A percentile compares a stretch with the other conserved stretches of the same genome.
Evolutionary conservation across 78 protist species (phyloP).

Genomic region (Paulinella micropora): DNA sequence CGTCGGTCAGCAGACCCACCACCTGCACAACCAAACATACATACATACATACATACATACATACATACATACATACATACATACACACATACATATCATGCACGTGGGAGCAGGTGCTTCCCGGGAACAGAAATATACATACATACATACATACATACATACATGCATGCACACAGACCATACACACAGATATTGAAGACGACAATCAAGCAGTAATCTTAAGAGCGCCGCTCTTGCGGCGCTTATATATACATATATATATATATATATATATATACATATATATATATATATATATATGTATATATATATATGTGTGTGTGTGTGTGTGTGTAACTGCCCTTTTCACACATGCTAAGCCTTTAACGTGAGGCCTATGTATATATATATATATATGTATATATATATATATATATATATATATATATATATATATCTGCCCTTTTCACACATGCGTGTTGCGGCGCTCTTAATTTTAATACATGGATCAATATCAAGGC

Average conservation of each 20-base stretch:
- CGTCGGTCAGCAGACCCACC: too few relatives aligned
- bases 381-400: neutral
- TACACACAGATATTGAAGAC: neutral
- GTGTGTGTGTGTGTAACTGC: neutral
- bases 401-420: neutral
- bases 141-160: neutral
- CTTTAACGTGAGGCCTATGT: too few relatives aligned
- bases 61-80: too few relatives aligned
- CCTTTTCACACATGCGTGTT: neutral
- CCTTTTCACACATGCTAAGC: too few relatives aligned
- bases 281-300: neutral
- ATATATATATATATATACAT: neutral
- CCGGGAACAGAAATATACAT: neutral
- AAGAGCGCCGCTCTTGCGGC: neutral
- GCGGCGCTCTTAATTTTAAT: neutral
- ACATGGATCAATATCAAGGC: neutral
- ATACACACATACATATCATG: too few relatives aligned
- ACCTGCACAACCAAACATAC: too few relatives aligned
- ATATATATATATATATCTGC: neutral
- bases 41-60: too few relatives aligned
- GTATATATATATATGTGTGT: neutral
- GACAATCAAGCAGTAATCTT: neutral
- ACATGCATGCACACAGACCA: neutral
- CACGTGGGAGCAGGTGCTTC: too few relatives aligned
- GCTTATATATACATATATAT: neutral